phyloP scores from a whole-genome alignment of 78 protist species.

The Carpediemonas membranifera region DNA sequence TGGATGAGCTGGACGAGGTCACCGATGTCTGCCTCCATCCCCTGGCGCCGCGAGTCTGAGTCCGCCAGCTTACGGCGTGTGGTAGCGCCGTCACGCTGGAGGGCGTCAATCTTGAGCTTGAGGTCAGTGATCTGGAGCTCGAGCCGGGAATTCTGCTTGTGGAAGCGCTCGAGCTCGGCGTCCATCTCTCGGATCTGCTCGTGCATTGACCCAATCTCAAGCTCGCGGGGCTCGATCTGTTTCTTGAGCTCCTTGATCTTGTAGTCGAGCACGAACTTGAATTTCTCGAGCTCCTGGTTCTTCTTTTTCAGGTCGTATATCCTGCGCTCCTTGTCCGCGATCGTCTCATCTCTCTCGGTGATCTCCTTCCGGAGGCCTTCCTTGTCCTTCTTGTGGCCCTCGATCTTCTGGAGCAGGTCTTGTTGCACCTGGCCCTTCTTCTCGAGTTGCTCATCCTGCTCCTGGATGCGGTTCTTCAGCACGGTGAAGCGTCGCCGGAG shows the following conservation, averaged over 20 bases:
- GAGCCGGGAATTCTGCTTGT: conserved; percentile 28
- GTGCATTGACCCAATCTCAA: conserved; percentile 28
- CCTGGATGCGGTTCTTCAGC: neutral
- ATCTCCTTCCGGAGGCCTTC: conserved; percentile 5
- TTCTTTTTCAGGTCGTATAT: conserved; percentile 66
- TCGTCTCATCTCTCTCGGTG: conserved; percentile 57
- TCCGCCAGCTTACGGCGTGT: conserved; percentile 11
- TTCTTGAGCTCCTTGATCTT: conserved; percentile 59
- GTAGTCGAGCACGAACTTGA: conserved; percentile 68
- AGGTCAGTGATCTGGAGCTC: conserved; percentile 22
- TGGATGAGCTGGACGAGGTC: conserved; percentile 38
- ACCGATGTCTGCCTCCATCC: conserved; percentile 26
- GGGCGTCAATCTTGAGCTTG: conserved; percentile 16
- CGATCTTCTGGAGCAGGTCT: neutral
- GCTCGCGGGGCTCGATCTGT: conserved; percentile 66
- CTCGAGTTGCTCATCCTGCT: neutral
- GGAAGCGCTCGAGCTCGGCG: conserved; percentile 19
- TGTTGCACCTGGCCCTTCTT: neutral
- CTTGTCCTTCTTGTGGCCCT: neutral
- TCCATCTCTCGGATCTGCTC: conserved; percentile 52
- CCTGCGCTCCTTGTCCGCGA: conserved; percentile 60
- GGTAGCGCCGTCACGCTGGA: conserved; percentile 14
- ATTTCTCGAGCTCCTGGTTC: conserved; percentile 70
- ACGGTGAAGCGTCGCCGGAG: neutral
- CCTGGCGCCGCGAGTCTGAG: neutral